Evolutionary conservation across 805 yeast species (phyloP).

Genomic region (Candida montana): DNA sequence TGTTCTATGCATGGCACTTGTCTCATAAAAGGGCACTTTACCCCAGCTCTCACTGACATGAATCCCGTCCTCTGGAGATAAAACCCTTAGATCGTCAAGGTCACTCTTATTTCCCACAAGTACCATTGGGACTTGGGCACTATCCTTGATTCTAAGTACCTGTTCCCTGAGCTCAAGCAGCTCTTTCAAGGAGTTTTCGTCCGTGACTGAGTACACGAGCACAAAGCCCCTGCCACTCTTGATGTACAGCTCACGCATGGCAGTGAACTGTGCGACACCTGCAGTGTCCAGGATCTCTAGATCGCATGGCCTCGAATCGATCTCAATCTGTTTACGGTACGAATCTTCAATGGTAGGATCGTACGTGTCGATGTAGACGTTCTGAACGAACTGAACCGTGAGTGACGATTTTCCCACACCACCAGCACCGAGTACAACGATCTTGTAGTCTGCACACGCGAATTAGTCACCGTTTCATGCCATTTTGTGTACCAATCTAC

Average conservation of each 20-base stretch:
- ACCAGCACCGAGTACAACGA: slow-evolving; percentile 93
- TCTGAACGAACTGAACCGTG: slow-evolving; percentile 89
- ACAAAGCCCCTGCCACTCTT: slow-evolving; percentile 89
- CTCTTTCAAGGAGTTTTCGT: slow-evolving; percentile 71
- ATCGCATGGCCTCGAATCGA: slow-evolving; percentile 83
- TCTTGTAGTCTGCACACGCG: slow-evolving; percentile 66
- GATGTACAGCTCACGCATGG: slow-evolving; percentile 86
- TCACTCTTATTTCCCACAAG: slow-evolving; percentile 91
- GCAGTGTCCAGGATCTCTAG: slow-evolving; percentile 89
- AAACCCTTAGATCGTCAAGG: slow-evolving; percentile 64
- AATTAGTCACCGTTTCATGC: too few relatives aligned
- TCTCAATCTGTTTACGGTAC: slow-evolving; percentile 79
- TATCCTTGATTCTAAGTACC: slow-evolving; percentile 76
- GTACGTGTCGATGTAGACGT: slow-evolving; percentile 82
- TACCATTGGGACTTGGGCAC: slow-evolving; percentile 77
- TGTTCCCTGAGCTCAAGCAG: slow-evolving; percentile 76
- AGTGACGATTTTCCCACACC: slow-evolving; percentile 96
- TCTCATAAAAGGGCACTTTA: slow-evolving; percentile 81
- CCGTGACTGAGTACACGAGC: slow-evolving; percentile 80
- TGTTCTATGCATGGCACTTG: slow-evolving; percentile 85
- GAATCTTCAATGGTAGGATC: slow-evolving; percentile 98
- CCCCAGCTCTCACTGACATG: slow-evolving; percentile 84
- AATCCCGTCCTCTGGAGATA: slow-evolving; percentile 77
- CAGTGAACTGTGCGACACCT: slow-evolving; percentile 92
- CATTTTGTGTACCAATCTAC: too few relatives aligned